Conservation (phyloP, 768 basidiomycete genomes). For the Coprinellus aureogranulatus region DNA sequence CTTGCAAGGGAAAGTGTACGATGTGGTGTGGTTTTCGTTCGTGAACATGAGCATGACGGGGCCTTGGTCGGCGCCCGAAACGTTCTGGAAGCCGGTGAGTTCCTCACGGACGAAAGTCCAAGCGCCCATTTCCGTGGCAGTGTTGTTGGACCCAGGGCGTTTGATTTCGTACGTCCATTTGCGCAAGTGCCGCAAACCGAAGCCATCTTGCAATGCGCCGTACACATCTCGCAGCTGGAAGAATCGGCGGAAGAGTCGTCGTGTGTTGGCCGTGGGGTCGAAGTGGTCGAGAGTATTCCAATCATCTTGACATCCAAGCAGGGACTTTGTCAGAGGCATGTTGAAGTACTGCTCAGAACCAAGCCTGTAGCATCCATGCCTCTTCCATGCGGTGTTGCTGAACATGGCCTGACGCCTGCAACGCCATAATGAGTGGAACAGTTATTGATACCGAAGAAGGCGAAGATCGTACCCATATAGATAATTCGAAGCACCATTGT, state of each 20-base stretch:
- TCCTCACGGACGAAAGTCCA: conserved; percentile 77
- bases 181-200: conserved; percentile 75
- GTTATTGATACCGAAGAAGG: background rate
- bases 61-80: conserved; percentile 58
- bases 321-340: conserved; percentile 76
- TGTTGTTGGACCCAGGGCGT: conserved; percentile 81
- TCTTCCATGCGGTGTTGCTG: conserved; percentile 81
- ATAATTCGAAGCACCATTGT: conserved; percentile 89
- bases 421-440: background rate
- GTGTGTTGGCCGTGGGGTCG: conserved; percentile 79
- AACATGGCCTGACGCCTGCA: conserved; percentile 89
- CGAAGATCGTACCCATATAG: conserved; percentile 66
- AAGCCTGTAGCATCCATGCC: conserved; percentile 88
- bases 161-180: conserved; percentile 81
- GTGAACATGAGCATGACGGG: conserved; percentile 84
- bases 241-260: conserved; percentile 74
- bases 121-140: conserved; percentile 81
- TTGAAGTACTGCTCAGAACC: conserved; percentile 94
- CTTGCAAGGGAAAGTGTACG: conserved; percentile 63
- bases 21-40: conserved; percentile 75
- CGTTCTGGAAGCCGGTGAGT: conserved; percentile 55
- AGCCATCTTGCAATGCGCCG: conserved; percentile 81
- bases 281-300: conserved; percentile 96
- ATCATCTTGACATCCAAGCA: conserved; percentile 83
- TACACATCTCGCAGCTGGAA: conserved; percentile 66